Evolutionary conservation across 75 land plant genomes (phyloP), one percentile per base, ranked within the genome.

Genomic region (Sequoia sempervirens): DNA sequence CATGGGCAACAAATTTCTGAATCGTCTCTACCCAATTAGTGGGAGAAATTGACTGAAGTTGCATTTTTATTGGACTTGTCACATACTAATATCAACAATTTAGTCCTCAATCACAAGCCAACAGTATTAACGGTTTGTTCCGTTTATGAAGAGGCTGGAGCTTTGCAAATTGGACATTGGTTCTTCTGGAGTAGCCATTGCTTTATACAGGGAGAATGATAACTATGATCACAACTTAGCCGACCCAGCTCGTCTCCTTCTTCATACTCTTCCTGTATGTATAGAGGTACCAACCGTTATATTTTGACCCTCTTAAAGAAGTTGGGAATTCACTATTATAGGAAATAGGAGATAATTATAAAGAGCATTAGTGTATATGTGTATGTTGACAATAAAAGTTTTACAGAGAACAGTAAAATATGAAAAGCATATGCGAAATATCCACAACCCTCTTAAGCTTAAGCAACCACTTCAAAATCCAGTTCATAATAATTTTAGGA

Each of bases 121-220:
- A 61, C 66, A 23, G 28, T 61, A 23, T 7, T 70, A 12, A 70
- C 30, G 34, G 15, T 32, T 23, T 70, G 36, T 11, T 11, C 36
- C 36, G 14, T 70, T 70, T 70, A 70, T 11, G 73, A 40, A 88
- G 38, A 11, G 12, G 96, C 96, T 70, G 93, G 83, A 66, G 92
- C 89, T 83, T 97, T 97, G 88, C 99, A 97, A 80, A 97, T 90
- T 12, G 99, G 99, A 80, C 99, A 97, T 93, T 93, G 94, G 76
- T 96, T 97, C 93, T 96, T 97, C 80, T 88, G 82, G 66, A 90
- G 83, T 43, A 97, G 88, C 99, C 99, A 97, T 45, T 94, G 92
- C 23, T 92, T 80, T 73, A 97, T 93, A 84, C 99, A 97, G 1
- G 13, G 84, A 12, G 87, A 76, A 84, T 97, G 99, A 82, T 92